A percentile compares a stretch with the other conserved stretches of the same genome.
Conservation (phyloP, 2,329 filamentous ascomycete genomes). For the Ophiocordyceps unilateralis region DNA sequence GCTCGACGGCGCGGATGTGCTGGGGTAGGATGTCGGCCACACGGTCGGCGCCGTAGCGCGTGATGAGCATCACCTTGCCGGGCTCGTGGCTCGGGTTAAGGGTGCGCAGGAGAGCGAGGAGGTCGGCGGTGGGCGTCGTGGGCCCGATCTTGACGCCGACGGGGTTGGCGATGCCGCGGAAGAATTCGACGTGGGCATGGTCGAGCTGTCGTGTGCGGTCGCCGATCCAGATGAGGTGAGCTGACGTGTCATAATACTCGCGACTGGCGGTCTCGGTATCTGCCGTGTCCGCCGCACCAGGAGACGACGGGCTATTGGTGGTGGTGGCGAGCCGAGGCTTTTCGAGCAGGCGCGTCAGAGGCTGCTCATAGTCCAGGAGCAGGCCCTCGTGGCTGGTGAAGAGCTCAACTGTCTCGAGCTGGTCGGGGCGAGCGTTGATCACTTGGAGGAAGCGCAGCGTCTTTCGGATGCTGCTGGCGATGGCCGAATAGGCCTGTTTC, state of each 20-base stretch:
- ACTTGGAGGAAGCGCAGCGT: slow-evolving; percentile 89
- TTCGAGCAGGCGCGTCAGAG: slow-evolving; percentile 59
- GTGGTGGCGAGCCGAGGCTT: slow-evolving; percentile 14
- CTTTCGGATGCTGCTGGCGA: slow-evolving; percentile 75
- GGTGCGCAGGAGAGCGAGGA: slow-evolving; percentile 62
- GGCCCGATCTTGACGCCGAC: slow-evolving; percentile 95
- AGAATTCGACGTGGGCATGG: slow-evolving; percentile 91
- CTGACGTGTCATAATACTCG: slow-evolving; percentile 83
- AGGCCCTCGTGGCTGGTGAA: slow-evolving; percentile 94
- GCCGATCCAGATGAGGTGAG: slow-evolving; percentile 96
- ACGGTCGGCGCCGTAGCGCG: slow-evolving; percentile 71
- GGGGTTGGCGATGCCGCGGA: slow-evolving; percentile 88
- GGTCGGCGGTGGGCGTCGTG: slow-evolving; percentile 57
- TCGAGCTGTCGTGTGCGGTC: slow-evolving; percentile 89
- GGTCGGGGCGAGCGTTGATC: slow-evolving; percentile 69
- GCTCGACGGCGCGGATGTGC: slow-evolving; percentile 80
- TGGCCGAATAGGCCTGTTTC: slow-evolving; percentile 70
- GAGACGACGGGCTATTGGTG: slow-evolving; percentile 1
- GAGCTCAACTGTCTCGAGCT: slow-evolving; percentile 81
- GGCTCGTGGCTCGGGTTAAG: slow-evolving; percentile 71
- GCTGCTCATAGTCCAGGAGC: slow-evolving; percentile 85
- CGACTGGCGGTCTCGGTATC: slow-evolving; percentile 15
- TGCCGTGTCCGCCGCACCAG: neutral
- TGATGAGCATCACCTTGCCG: slow-evolving; percentile 92
- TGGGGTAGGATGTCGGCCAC: slow-evolving; percentile 59